A percentile compares a stretch with the other conserved stretches of the same genome.
Conservation (phyloP, 2,329 filamentous ascomycete genomes). For the Penicillium sp. region DNA sequence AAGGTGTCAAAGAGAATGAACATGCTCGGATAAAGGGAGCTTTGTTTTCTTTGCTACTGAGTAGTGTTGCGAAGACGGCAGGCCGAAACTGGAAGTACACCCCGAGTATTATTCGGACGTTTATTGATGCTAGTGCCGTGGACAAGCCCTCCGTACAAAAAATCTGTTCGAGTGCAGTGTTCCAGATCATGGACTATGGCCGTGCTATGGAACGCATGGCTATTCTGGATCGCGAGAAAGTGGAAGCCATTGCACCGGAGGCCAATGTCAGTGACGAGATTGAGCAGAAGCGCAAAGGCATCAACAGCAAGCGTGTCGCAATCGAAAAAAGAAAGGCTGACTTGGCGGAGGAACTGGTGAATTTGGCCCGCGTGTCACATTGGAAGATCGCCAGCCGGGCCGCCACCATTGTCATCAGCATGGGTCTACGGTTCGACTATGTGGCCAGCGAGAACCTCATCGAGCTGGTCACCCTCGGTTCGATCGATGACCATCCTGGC, state of each 20-base stretch:
- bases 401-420: conserved; percentile 81
- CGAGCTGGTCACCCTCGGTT: conserved; percentile 71
- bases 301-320: conserved; percentile 65
- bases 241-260: conserved; percentile 65
- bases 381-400: conserved; percentile 95
- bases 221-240: conserved; percentile 64
- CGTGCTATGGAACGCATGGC: conserved; percentile 82
- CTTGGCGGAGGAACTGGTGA: conserved; percentile 74
- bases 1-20: conserved; percentile 71
- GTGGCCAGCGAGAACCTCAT: conserved; percentile 77
- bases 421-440: conserved; percentile 85
- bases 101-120: conserved; percentile 79
- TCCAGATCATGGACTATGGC: conserved; percentile 85
- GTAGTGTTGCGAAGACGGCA: conserved; percentile 79
- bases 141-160: conserved; percentile 94
- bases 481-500: conserved; percentile 85
- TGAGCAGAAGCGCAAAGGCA: conserved; percentile 62
- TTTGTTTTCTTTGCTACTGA: conserved; percentile 84
- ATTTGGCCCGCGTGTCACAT: conserved; percentile 70
- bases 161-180: conserved; percentile 72
- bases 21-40: conserved; percentile 91
- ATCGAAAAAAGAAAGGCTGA: conserved; percentile 80
- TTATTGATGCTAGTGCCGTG: conserved; percentile 80
- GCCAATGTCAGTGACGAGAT: conserved; percentile 54
- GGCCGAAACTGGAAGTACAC: conserved; percentile 92